Conservation (phyloP, 2,329 filamentous ascomycete species). For the Trichoderma koningii region DNA sequence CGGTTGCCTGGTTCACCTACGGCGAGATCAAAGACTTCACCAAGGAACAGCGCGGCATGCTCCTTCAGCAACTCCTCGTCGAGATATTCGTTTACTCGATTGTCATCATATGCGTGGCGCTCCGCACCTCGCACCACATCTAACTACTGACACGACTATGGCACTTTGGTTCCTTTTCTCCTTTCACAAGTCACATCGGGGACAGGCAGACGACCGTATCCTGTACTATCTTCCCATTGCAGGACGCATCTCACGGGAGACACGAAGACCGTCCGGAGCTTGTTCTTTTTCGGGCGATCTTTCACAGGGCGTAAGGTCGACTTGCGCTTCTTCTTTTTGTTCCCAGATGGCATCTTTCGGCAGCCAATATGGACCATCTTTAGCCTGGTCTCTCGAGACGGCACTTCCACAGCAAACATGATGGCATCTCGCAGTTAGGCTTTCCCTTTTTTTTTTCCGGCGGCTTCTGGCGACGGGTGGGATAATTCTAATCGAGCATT, state of each 20-base stretch:
- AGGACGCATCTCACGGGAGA: neutral
- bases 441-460: too few relatives aligned
- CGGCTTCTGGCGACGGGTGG: too few relatives aligned
- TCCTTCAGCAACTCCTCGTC: slow-evolving; percentile 44
- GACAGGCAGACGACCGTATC: neutral
- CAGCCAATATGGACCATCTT: neutral
- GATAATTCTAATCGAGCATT: too few relatives aligned
- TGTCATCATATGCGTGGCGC: slow-evolving; percentile 38
- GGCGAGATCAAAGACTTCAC: slow-evolving; percentile 48
- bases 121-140: slow-evolving; percentile 37
- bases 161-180: neutral
- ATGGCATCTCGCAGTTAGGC: neutral
- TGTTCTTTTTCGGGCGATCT: neutral
- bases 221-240: neutral
- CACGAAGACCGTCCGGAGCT: neutral
- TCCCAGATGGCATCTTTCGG: too few relatives aligned
- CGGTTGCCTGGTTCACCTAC: slow-evolving; percentile 52
- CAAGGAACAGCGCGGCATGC: slow-evolving; percentile 35
- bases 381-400: neutral
- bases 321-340: neutral
- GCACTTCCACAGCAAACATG: neutral
- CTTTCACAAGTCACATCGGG: neutral
- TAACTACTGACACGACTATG: neutral
- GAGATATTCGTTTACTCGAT: slow-evolving; percentile 40
- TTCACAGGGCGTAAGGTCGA: neutral